These are phyloP conservation scores for Termitomyces sp. DNA, from an alignment of 768 basidiomycete genomes.

Conservation along the genomic window DNA sequence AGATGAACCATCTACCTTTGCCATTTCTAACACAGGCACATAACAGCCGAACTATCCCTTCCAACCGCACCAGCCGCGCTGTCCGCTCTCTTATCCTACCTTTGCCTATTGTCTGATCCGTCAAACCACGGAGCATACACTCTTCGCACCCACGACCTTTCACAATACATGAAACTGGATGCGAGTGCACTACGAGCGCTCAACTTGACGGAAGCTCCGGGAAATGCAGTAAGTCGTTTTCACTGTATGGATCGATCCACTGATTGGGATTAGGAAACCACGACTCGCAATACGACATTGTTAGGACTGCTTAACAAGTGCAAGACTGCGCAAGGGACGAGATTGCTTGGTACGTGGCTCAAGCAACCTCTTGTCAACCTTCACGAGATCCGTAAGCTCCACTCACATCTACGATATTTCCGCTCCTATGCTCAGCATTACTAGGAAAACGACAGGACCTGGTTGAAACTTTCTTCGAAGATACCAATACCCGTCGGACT, in stretches of 20 bases:
- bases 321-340: slow-evolving; percentile 91
- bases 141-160: slow-evolving; percentile 82
- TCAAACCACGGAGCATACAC: slow-evolving; percentile 77
- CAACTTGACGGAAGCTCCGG: slow-evolving; percentile 72
- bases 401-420: background rate
- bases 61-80: slow-evolving; percentile 77
- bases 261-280: slow-evolving; percentile 34
- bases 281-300: slow-evolving; percentile 79
- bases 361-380: slow-evolving; percentile 94
- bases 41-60: slow-evolving; percentile 70
- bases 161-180: slow-evolving; percentile 94
- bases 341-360: slow-evolving; percentile 86
- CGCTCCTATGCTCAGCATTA: background rate
- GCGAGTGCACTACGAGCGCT: slow-evolving; percentile 90
- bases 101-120: slow-evolving; percentile 71
- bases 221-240: slow-evolving; percentile 38
- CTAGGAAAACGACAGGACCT: slow-evolving; percentile 81
- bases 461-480: slow-evolving; percentile 82
- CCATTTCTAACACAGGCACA: background rate
- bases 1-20: slow-evolving; percentile 16
- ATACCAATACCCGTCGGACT: slow-evolving; percentile 60
- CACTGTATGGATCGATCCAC: background rate
- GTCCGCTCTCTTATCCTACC: slow-evolving; percentile 76
- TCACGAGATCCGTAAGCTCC: slow-evolving; percentile 79
- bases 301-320: slow-evolving; percentile 91